These are phyloP conservation scores for Ophiostoma perfectum DNA, from an alignment of 2,329 filamentous ascomycete genomes.

Conservation along the genomic window DNA sequence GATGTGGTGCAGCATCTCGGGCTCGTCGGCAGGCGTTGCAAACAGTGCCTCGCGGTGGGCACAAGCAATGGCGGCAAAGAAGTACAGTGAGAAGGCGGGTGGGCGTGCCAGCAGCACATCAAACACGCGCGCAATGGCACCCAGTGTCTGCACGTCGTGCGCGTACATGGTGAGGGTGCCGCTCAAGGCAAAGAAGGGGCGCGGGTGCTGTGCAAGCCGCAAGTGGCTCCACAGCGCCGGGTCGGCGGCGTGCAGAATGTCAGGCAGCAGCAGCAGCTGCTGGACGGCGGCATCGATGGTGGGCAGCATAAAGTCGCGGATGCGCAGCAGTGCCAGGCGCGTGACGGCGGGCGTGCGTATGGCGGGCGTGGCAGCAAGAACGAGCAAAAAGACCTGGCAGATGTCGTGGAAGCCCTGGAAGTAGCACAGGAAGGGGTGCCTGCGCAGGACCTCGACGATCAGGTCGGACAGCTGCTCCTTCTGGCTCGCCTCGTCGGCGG, in stretches of 20 bases:
- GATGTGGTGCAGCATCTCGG: conserved; percentile 85
- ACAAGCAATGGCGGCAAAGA: conserved; percentile 85
- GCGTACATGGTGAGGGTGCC: conserved; percentile 94
- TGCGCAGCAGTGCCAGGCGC: conserved; percentile 81
- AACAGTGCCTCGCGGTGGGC: conserved; percentile 78
- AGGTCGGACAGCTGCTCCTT: conserved; percentile 74
- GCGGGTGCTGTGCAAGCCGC: conserved; percentile 54
- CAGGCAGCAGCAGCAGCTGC: conserved; percentile 82
- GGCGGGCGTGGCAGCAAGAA: conserved; percentile 55
- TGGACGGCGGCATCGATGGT: conserved; percentile 72
- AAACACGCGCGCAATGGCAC: conserved; percentile 83
- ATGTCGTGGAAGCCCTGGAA: conserved; percentile 99
- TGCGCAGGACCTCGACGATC: conserved; percentile 74
- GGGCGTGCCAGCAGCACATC: conserved; percentile 84
- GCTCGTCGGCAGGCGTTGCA: conserved; percentile 72
- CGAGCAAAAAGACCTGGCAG: conserved; percentile 87
- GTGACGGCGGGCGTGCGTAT: conserved; percentile 60
- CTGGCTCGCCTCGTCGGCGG: conserved; percentile 61
- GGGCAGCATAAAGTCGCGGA: conserved; percentile 96
- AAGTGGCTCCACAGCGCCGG: conserved; percentile 67
- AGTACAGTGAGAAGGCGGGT: conserved; percentile 82
- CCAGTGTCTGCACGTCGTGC: conserved; percentile 87
- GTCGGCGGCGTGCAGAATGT: conserved; percentile 70
- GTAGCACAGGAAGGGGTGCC: conserved; percentile 79
- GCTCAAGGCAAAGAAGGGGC: conserved; percentile 85